Base-by-base conservation (phyloP, 805 yeast genomes). In the Lipomyces yamanashiensis region DNA sequence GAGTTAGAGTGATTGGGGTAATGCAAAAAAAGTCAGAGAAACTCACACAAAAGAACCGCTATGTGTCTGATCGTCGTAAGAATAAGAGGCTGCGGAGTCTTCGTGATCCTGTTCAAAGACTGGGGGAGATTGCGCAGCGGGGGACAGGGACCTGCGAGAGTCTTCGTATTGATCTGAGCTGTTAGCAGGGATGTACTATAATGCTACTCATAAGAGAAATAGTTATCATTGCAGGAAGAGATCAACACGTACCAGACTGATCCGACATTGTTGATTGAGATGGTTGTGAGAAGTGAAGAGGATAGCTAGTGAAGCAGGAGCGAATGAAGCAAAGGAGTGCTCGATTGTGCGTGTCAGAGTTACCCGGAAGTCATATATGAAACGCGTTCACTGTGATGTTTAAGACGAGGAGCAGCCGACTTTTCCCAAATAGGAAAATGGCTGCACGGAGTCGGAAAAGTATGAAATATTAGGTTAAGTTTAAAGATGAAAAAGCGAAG, bases 91-190 rank as follows among this genome's bases (percentile, higher is more conserved):
- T 53, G 56, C 53, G 34, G 28, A 49, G 21, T 40, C 48, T 19
- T 40, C 48, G 39, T 53, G 21, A 13, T 40, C 37, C 36, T 3
- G 15, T 12, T 53, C 56, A 7, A 1, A 7, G 21, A 51, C 45
- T 7, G 45, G 44, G n/a, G n/a, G n/a, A 7, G 28, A 43, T 1
- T 21, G 28, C 28, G 28, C 55, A 2, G 17, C 49, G 17, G 58
- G 58, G 13, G 58, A 54, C 43, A 28, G 10, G 8, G 58, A 54
- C 23, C 58, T 15, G 28, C 58, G 58, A 17, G 50, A 17, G 15
- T 54, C 58, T 28, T 13, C 23, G 13, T 43, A n/a, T 7, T 33
- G 43, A 33, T 54, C 50, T 12, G 34, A 21, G 9, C 34, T 4
- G 50, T 28, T 7, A 33, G 40, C 21, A 15, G 8, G 39, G 28